These are phyloP conservation scores for Saprolegnia parasitica DNA, from an alignment of 352 stramenopile species.

Conservation along the genomic window DNA sequence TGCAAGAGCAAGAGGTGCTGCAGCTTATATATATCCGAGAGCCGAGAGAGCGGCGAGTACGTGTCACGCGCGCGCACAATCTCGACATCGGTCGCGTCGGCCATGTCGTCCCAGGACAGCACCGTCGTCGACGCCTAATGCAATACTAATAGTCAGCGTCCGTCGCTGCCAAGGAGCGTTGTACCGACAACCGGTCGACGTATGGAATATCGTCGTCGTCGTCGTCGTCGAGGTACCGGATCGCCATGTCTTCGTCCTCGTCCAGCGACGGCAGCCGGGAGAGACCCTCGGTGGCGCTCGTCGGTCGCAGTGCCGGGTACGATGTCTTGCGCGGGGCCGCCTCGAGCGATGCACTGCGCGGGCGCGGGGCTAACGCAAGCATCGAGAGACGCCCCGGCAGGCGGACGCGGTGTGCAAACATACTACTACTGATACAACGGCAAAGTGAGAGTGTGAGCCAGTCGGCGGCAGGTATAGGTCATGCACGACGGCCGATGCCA, in stretches of 20 bases:
- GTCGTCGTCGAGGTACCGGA: not conserved
- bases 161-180: not conserved
- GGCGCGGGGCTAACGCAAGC: not conserved
- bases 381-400: not conserved
- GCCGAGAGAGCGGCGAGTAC: not conserved
- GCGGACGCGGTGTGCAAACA: not conserved
- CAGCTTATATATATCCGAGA: constrained; percentile 4
- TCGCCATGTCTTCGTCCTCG: not conserved
- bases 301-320: not conserved
- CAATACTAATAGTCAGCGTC: no score
- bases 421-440: not conserved
- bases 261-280: not conserved
- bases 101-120: not conserved
- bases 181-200: not conserved
- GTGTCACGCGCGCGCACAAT: not conserved
- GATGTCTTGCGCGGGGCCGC: not conserved
- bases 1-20: not conserved
- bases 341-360: not conserved
- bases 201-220: not conserved
- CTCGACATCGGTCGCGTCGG: not conserved
- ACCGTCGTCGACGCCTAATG: not conserved
- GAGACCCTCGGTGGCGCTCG: not conserved
- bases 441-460: no score
- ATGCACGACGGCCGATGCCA: no score
- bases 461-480: no score